Conservation (phyloP, 2,329 filamentous ascomycete species). For the Fusarium xyrophilum region DNA sequence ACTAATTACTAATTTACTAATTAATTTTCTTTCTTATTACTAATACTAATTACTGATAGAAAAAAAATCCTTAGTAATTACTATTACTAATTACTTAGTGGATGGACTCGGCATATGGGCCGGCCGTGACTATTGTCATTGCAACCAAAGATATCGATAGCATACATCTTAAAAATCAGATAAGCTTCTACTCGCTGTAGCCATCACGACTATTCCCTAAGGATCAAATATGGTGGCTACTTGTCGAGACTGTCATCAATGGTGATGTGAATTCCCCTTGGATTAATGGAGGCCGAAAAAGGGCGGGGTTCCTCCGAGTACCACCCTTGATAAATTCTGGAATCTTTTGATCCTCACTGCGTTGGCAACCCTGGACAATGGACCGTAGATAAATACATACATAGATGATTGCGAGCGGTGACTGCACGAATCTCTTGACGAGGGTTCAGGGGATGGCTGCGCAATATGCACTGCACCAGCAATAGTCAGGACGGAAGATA, state of each 20-base stretch:
- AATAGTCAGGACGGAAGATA: neutral
- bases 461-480: neutral
- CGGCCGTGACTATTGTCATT: slow-evolving; percentile 21
- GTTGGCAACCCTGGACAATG: slow-evolving; percentile 17
- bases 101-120: slow-evolving; percentile 13
- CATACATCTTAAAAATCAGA: slow-evolving; percentile 1
- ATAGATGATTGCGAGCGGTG: slow-evolving; percentile 8
- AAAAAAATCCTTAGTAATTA: too few relatives aligned
- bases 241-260: slow-evolving; percentile 3
- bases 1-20: too few relatives aligned
- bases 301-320: slow-evolving; percentile 16
- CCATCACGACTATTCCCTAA: slow-evolving; percentile 15
- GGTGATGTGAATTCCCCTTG: neutral
- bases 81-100: too few relatives aligned
- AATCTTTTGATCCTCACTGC: slow-evolving; percentile 15
- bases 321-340: neutral
- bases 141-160: slow-evolving; percentile 20
- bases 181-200: slow-evolving; percentile 12
- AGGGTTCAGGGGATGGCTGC: slow-evolving; percentile 17
- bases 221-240: neutral
- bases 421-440: slow-evolving; percentile 24
- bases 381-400: neutral
- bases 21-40: too few relatives aligned
- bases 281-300: slow-evolving; percentile 28
- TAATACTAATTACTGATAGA: too few relatives aligned